These are phyloP conservation scores for Fusarium xylarioides DNA, from an alignment of 2,329 filamentous ascomycete genomes.

Conservation along the genomic window DNA sequence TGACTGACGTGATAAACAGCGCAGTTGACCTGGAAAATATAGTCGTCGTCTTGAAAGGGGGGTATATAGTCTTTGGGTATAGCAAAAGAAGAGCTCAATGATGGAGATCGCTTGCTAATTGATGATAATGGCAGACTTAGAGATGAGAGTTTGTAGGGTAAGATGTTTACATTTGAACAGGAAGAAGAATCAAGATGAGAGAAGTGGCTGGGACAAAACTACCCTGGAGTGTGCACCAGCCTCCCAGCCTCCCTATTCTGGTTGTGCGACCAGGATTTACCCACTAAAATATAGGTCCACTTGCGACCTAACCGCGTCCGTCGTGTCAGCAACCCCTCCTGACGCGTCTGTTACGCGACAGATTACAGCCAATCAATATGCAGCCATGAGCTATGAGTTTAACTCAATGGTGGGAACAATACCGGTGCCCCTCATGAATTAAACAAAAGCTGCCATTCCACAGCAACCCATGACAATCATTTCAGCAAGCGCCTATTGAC, in stretches of 20 bases:
- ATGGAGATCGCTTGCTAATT: slow-evolving; percentile 37
- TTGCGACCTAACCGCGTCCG: slow-evolving; percentile 23
- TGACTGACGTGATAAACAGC: slow-evolving; percentile 28
- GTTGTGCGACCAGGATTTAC: slow-evolving; percentile 17
- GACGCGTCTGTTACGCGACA: slow-evolving; percentile 46
- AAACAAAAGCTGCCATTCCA: slow-evolving; percentile 15
- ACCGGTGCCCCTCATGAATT: slow-evolving; percentile 34
- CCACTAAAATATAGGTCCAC: slow-evolving; percentile 28
- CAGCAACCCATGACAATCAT: slow-evolving; percentile 23
- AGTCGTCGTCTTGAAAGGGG: slow-evolving; percentile 2
- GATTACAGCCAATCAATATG: slow-evolving; percentile 38
- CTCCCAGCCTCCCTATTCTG: slow-evolving; percentile 40
- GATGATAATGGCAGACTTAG: slow-evolving; percentile 38
- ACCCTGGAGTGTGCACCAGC: slow-evolving; percentile 39
- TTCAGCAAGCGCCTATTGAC: slow-evolving; percentile 30
- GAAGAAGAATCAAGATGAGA: slow-evolving; percentile 33
- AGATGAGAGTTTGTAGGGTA: slow-evolving; percentile 38
- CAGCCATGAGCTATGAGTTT: slow-evolving; percentile 12
- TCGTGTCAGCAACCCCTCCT: slow-evolving; percentile 35
- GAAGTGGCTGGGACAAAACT: slow-evolving; percentile 42
- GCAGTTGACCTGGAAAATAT: slow-evolving; percentile 11
- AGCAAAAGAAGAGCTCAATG: slow-evolving; percentile 26
- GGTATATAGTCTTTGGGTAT: slow-evolving; percentile 1
- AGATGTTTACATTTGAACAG: slow-evolving; percentile 38
- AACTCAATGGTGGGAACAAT: slow-evolving; percentile 27